Evolutionary conservation across 2,329 filamentous ascomycete genomes (phyloP), one percentile per base, ranked within the genome.

Genomic region (Xylariaceae sp.): DNA sequence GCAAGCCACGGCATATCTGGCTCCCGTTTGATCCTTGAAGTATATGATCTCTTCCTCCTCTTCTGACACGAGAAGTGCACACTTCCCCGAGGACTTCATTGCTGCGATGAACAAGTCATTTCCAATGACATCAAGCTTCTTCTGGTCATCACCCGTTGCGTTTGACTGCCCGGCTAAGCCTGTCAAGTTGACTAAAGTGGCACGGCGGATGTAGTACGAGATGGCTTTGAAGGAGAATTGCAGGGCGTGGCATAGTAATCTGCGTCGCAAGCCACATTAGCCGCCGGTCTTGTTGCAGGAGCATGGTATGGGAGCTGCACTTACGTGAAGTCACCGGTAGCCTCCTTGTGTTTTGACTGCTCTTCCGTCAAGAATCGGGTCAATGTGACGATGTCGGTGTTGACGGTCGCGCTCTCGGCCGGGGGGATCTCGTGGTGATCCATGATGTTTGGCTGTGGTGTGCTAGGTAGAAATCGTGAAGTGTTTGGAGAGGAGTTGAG

Each of bases 151-250:
- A 60, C 94, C 94, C 3, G 94, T 97, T 48, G 81, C 90, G 76
- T 99, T 99, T 61, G 91, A 90, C 55, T 93, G 94, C 54, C 94
- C 94, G 57, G 94, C 94, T 45, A 99, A 85, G 56, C 94, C 94
- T 47, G 90, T 95, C 56, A 99, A 84, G 79, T 96, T 96, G 76
- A 97, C 93, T 60, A 99, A 79, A 19, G 90, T 93, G 34, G 93
- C 91, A 72, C 94, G 88, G 66, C 93, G 92, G 73, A 99, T 99
- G 80, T 97, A 99, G 81, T 97, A 96, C 65, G 94, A 90, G 73
- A 99, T 99, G 61, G 90, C 96, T 80, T 99, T 99, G 87, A 99
- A 99, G 60, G 94, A 93, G 80, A 97, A 99, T 74, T 97, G 94
- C 54, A 99, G 88, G 55, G 94, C 92, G 72, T 99, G 94, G 81